phyloP scores from a whole-genome alignment of 257 asterid species.

The Hygrophila difformis region DNA sequence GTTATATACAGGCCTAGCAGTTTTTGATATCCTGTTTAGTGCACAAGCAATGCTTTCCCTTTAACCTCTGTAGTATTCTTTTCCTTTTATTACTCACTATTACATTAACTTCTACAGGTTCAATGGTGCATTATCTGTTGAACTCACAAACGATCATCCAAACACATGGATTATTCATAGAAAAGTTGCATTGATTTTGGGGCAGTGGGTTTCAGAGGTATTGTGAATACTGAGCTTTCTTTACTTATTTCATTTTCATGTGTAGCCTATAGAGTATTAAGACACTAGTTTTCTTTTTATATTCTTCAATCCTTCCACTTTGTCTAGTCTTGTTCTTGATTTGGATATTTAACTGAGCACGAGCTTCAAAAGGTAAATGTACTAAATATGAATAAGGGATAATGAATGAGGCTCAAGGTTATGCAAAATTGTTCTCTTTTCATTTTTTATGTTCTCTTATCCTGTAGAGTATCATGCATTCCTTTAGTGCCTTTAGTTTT shows the following conservation, averaged over 20 bases:
- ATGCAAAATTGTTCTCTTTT: too few species aligned
- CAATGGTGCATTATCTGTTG: slow-evolving; percentile 80
- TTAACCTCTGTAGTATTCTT: slow-evolving; percentile 7
- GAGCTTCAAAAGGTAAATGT: background rate
- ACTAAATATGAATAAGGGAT: background rate
- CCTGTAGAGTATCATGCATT: too few species aligned
- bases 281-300: background rate
- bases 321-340: slow-evolving; percentile 11
- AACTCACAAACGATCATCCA: slow-evolving; percentile 74
- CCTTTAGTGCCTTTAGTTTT: too few species aligned
- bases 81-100: too few species aligned
- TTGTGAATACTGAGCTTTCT: slow-evolving; percentile 3
- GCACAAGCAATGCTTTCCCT: background rate
- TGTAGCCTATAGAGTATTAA: background rate
- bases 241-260: background rate
- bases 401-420: background rate
- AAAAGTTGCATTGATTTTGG: slow-evolving; percentile 91
- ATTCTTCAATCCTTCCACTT: slow-evolving; percentile 5
- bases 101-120: slow-evolving; percentile 55
- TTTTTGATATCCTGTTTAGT: slow-evolving; percentile 8
- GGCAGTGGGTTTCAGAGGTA: slow-evolving; percentile 99
- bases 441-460: too few species aligned
- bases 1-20: too few species aligned
- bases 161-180: slow-evolving; percentile 91
- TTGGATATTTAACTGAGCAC: background rate